Evolutionary conservation across 345 rosid genomes (phyloP).

Genomic region (Eucalyptus tenuipes): DNA sequence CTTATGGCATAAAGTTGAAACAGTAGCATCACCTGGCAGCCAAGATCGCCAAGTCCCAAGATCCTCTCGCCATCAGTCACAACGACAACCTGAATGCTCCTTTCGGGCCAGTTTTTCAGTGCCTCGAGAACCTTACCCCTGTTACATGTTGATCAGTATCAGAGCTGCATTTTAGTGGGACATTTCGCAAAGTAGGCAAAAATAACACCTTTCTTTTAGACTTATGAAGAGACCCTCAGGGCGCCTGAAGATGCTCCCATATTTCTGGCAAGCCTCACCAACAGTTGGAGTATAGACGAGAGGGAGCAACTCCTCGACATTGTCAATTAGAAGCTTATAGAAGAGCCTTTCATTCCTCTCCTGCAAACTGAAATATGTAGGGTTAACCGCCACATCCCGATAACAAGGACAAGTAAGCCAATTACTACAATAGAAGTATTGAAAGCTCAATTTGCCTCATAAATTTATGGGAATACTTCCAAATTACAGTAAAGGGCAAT

Average conservation of each 20-base stretch:
- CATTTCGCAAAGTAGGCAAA: not conserved
- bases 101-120: conserved; percentile 83
- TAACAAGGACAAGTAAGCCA: not conserved
- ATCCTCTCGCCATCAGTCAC: conserved; percentile 94
- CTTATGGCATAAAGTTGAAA: not conserved
- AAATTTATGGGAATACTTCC: not conserved
- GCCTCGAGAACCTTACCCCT: conserved; percentile 88
- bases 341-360: conserved; percentile 79
- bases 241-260: conserved; percentile 90
- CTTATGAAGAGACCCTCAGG: conserved; percentile 96
- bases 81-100: conserved; percentile 78
- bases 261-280: conserved; percentile 97
- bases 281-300: conserved; percentile 78
- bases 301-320: conserved; percentile 79
- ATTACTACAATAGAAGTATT: not conserved
- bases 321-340: conserved; percentile 90
- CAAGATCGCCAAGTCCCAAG: conserved; percentile 90
- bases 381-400: too few species aligned
- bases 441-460: not conserved
- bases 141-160: not conserved
- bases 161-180: not conserved
- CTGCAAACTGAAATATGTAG: too few species aligned
- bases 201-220: conserved; percentile 71
- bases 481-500: not conserved
- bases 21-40: conserved; percentile 66